Base-by-base conservation (phyloP, 495 filamentous ascomycete species). In the Penicillium dipodomyicola region DNA sequence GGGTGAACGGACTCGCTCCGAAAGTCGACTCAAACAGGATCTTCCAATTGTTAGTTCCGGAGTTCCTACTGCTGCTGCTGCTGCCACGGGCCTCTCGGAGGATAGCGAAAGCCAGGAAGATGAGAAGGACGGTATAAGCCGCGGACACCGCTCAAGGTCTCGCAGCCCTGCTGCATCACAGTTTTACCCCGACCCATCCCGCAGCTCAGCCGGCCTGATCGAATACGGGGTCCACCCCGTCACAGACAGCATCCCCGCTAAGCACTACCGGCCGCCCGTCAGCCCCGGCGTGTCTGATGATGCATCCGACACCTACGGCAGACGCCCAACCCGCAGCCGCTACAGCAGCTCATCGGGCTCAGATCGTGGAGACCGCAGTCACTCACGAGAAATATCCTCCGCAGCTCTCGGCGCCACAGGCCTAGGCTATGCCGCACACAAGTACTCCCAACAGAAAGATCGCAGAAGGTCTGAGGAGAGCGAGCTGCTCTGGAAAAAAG, bases 171-270 rank as follows among this genome's bases (percentile, higher is more conserved):
- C 79, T 49, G 67, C 73, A 41, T 77, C 78, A 33, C 76, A 77
- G 62, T 76, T 70, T 65, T 84, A 82, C 59, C 70, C 80, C 56
- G 81, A 85, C 65, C 80, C 80, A 58, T 70, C 75, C 33, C 77
- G 78, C 59, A 79, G 82, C 69, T 83, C 72, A 40, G 75, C 82
- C 74, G 87, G 84, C 57, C 78, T 94, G 74, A 89, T 95, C 74
- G 88, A 92, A 70, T 93, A 92, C 74, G 90, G 88, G 58, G 79
- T 82, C 41, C 78, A 83, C 45, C 84, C 85, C 46, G 79, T 89
- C 35, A 73, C 80, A 65, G 77, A 77, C 43, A 77, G 73, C 49
- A 77, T 76, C 30, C 77, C 77, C 12, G 65, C 68, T 47, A 74
- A 73, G 43, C 76, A 81, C 59, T 80, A 80, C 60, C 73, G 80